Evolutionary conservation across 768 basidiomycete genomes (phyloP), one percentile per base, ranked within the genome.

Genomic region (Exidia glandulosa): DNA sequence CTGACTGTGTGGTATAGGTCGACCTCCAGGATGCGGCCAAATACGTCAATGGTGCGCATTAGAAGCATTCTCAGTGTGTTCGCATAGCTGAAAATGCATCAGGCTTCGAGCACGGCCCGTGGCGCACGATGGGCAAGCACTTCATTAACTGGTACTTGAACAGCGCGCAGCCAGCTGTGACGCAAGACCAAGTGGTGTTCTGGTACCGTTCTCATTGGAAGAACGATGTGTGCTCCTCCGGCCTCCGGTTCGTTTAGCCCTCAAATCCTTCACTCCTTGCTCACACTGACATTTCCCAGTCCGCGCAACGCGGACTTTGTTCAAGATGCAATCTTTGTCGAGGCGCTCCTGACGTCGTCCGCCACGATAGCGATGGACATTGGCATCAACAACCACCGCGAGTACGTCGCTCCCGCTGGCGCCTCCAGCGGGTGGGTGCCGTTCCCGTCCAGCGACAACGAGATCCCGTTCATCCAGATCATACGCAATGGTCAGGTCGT

Each of bases 401-500:
- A 65, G 25, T 68, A 63, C 32, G 54, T 60, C 37, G 68, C 61
- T 32, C 47, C 32, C 9, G 65, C 64, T 32, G 68, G 69, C 41
- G 63, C 60, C 2, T 58, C 63, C 29, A 63, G 69, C 16, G 67
- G 69, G 37, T 66, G 63, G 10, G 68, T 65, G 37, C 62, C 63
- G 10, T 71, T 67, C 57, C 66, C 65, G 19, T 62, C 62, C 27
- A 66, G 68, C 33, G 66, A 66, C 41, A 32, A 57, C 14, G 67
- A 67, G 61, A 68, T 66, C 55, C 70, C 70, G 52, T 68, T 64
- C 57, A 62, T 71, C 34, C 62, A 66, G 59, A 68, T 71, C 14
- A 63, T 66, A 16, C 62, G 66, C 27, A 59, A 65, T 50, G 67
- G 68, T 4, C 56, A 45, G 19, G 56, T 29, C 34, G 52, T 63